These are phyloP conservation scores for Canavalia ensiformis DNA, from an alignment of 306 rosid species.

Conservation along the genomic window DNA sequence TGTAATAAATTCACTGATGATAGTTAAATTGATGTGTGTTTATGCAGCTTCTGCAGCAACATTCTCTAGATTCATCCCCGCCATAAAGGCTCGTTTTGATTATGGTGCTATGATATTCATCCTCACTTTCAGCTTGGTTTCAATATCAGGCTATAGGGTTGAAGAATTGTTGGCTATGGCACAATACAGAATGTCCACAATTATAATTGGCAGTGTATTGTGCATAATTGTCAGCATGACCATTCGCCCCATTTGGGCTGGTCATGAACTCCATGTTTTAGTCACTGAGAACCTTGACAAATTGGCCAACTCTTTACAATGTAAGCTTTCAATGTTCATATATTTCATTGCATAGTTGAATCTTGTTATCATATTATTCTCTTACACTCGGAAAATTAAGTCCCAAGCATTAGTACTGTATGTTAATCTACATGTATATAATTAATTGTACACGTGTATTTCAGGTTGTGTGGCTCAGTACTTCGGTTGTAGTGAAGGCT, in stretches of 20 bases:
- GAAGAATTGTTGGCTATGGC: conserved; percentile 63
- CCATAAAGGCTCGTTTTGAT: conserved; percentile 79
- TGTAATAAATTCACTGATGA: neutral
- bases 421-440: neutral
- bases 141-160: conserved; percentile 75
- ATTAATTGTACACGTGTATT: neutral
- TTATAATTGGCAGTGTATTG: conserved; percentile 71
- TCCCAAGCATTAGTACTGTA: neutral
- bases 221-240: conserved; percentile 65
- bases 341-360: neutral
- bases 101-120: conserved; percentile 84
- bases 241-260: conserved; percentile 92
- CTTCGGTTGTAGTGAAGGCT: conserved; percentile 44
- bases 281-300: conserved; percentile 74
- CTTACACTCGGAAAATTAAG: no score
- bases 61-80: conserved; percentile 87
- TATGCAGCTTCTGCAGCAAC: conserved; percentile 83
- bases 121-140: conserved; percentile 85
- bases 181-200: conserved; percentile 66
- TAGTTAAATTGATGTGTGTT: neutral
- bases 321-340: conserved; percentile 49
- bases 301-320: conserved; percentile 71
- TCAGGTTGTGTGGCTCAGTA: conserved; percentile 70
- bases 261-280: conserved; percentile 70
- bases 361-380: neutral